These are phyloP conservation scores for Neonectria faginata DNA, from an alignment of 2,329 filamentous ascomycete species.

Conservation along the genomic window DNA sequence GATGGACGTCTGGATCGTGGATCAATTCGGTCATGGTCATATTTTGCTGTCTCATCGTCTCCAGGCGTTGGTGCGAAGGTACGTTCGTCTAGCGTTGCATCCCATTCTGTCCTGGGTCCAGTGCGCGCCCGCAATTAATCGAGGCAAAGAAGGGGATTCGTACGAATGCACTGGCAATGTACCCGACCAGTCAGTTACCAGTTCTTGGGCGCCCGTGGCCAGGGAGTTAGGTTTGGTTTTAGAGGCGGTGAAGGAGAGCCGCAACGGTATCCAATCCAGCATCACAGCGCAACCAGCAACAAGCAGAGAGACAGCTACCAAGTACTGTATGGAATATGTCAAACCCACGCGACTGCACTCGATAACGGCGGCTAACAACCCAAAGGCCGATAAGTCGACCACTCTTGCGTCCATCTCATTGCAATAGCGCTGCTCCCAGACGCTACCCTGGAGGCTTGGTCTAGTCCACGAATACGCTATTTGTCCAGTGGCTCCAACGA, in stretches of 20 bases:
- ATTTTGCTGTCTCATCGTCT: not conserved
- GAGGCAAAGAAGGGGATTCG: not conserved
- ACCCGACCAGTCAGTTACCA: not conserved
- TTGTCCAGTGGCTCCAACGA: too few species aligned
- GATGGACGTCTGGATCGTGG: conserved; percentile 1
- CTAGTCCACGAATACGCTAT: not conserved
- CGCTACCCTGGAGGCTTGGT: not conserved
- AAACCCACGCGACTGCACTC: not conserved
- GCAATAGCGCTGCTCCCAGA: not conserved
- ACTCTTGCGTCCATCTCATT: not conserved
- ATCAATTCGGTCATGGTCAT: not conserved
- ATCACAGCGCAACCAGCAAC: not conserved
- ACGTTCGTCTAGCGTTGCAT: conserved; percentile 2
- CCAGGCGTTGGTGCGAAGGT: not conserved
- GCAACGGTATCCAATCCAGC: not conserved
- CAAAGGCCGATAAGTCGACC: not conserved
- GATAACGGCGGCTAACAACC: not conserved
- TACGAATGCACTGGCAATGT: not conserved
- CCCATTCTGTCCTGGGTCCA: not conserved
- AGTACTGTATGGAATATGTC: not conserved
- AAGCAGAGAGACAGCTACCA: not conserved
- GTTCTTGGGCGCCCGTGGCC: not conserved
- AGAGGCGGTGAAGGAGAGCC: not conserved
- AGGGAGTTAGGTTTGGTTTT: not conserved
- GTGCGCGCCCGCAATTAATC: not conserved